Evolutionary conservation across 495 filamentous ascomycete genomes (phyloP), one percentile per base, ranked within the genome.

Genomic region (Penicillium cataractarum): DNA sequence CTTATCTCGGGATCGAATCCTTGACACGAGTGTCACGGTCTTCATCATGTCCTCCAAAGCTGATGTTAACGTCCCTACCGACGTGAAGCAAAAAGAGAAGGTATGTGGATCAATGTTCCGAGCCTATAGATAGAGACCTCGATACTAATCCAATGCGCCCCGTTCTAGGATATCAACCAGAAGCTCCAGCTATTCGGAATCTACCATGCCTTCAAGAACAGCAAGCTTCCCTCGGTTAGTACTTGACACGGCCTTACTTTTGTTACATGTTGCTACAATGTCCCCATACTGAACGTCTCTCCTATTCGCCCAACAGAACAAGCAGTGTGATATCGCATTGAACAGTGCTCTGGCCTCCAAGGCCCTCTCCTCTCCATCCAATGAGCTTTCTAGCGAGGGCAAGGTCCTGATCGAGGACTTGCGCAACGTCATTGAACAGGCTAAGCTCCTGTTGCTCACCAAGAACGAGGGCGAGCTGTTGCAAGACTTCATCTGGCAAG

Each of bases 101-200:
- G 82, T 79, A 65, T 55, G 72, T 50, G 32, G 58, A 17, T 62
- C 10, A 37, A 32, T 26, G 46, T 44, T 37, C 48, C 32, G 40
- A 46, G 8, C 22, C 21, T 57, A 48, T 33, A 31, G 2, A n/a
- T 17, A 19, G 10, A 27, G 49, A 37, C 50, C 24, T 13, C 39
- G 17, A 56, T 19, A 40, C 60, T 66, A 26, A 66, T 58, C 53
- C 55, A 46, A 15, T 76, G 72, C 58, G 71, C 48, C 7, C 33
- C 50, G 10, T 0, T 21, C 19, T 56, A 81, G 74, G 86, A 98
- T 74, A 89, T 99, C 73, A 96, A 97, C 76, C 84, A 87, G 65
- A 99, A 99, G 81, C 87, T 99, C 48, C 95, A 97, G 76, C 77
- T 98, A 24, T 98, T 93, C 73, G 95, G 96, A 71, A 97, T 98